Base-by-base conservation (phyloP, 345 rosid genomes). In the Rhodamnia rubescens region DNA sequence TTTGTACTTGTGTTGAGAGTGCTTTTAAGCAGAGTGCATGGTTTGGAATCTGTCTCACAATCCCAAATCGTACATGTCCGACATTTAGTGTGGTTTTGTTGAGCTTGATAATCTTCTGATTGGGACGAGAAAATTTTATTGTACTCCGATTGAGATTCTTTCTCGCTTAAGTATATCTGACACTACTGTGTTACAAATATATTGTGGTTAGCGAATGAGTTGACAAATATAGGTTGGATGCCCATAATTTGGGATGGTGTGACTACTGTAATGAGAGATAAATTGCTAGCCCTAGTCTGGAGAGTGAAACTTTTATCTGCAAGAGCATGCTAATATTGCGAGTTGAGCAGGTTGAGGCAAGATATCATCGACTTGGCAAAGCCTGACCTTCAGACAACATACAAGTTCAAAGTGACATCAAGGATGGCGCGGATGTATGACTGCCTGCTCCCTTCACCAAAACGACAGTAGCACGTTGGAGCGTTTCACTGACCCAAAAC, bases 361-460 rank as follows among this genome's bases (percentile, higher is more conserved):
- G 99, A 97, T 87, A 91, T 97, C 84, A 69, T 93, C 24, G 94
- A 95, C 82, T 87, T 97, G 88, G 99, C 95, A 47, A 95, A 87
- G 88, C 98, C 97, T 52, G 87, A 89, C 47, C 89, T 94, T 88
- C 90, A 87, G 89, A 92, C 95, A 50, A 85, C 89, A 1, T 88
- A 94, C 89, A 95, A 95, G 90, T 92, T 95, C 88, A 87, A 82
- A 26, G 92, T 94, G 74, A 93, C 92, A 52, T 92, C 92, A 7
- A 91, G 98, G 64, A 86, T 97, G 92, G 95, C 89, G 86, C 86
- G 89, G n/a, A 88, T 93, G 53, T 95, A 97, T 10, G 98, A 94
- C 83, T 94, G 97, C 87, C 87, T 95, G 90, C 98, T 92, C 85
- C 98, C 98, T 84, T 88, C 95, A 49, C 84, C 88, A 59, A 94